These are phyloP conservation scores for Stagonosporopsis chrysanthemi DNA, from an alignment of 2,329 filamentous ascomycete species.

Conservation along the genomic window DNA sequence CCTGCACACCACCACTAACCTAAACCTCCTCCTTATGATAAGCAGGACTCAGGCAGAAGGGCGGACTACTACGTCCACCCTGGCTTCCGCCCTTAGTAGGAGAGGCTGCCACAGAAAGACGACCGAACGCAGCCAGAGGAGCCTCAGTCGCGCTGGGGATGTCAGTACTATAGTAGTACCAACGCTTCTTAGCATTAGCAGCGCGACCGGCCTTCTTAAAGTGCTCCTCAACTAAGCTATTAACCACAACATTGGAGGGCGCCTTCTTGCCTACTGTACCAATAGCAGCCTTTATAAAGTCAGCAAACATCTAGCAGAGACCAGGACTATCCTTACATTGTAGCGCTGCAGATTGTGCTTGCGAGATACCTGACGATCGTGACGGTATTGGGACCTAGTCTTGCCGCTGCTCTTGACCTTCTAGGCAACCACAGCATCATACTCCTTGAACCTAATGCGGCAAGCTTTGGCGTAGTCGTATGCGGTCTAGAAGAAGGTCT, in stretches of 20 bases:
- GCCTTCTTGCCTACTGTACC: neutral
- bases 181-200: constrained; percentile 6
- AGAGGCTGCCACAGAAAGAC: neutral
- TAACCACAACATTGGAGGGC: neutral
- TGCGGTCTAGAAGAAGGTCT: neutral
- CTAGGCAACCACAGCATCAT: neutral
- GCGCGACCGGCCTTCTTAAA: constrained; percentile 1
- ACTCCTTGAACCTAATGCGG: neutral
- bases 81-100: neutral
- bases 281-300: too few species aligned
- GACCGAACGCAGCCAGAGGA: neutral
- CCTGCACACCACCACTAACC: neutral
- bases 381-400: neutral
- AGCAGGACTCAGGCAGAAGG: too few species aligned
- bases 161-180: constrained; percentile 6
- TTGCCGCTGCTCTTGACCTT: neutral
- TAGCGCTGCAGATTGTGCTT: neutral
- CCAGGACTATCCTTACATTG: neutral
- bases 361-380: neutral
- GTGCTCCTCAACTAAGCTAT: neutral
- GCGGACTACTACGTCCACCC: neutral
- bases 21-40: too few species aligned
- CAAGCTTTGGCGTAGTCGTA: neutral
- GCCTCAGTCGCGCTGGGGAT: neutral
- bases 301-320: too few species aligned